Percentiles rank a stretch among this genome's conserved stretches.
Evolutionary conservation across 257 asterid species (phyloP).

Genomic region (Orobanche coerulescens): DNA sequence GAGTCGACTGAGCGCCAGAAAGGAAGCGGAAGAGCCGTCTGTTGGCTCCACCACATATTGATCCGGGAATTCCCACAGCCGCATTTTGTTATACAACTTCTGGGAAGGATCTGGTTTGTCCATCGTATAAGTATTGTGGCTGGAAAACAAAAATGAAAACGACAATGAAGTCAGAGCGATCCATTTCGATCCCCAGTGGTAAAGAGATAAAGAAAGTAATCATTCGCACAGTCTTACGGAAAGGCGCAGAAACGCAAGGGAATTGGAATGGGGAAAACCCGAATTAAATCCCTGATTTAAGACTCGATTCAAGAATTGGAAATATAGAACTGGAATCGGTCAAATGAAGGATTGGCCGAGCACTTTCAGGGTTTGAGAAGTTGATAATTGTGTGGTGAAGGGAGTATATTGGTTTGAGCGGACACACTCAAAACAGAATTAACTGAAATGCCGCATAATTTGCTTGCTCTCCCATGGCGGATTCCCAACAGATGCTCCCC

Average conservation of each 20-base stretch:
- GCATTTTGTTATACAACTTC: slow-evolving; percentile 71
- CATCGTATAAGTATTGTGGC: slow-evolving; percentile 37
- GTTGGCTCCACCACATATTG: slow-evolving; percentile 88
- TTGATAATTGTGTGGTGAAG: slow-evolving; percentile 5
- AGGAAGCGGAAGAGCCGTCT: slow-evolving; percentile 61
- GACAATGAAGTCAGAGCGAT: slow-evolving; percentile 12
- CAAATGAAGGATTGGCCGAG: slow-evolving; percentile 15
- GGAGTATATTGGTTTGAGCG: slow-evolving; percentile 25
- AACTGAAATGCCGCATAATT: slow-evolving; percentile 32
- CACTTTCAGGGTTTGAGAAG: slow-evolving; percentile 20
- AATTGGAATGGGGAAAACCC: slow-evolving; percentile 16
- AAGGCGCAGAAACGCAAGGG: slow-evolving; percentile 16
- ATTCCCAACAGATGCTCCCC: no score
- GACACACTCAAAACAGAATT: slow-evolving; percentile 33
- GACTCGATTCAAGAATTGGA: slow-evolving; percentile 8
- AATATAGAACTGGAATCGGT: slow-evolving; percentile 18
- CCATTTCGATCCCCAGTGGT: slow-evolving; percentile 16
- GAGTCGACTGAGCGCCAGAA: slow-evolving; percentile 56
- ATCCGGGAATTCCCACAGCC: slow-evolving; percentile 92
- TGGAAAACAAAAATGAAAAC: slow-evolving; percentile 9
- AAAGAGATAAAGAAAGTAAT: slow-evolving; percentile 14
- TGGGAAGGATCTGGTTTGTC: slow-evolving; percentile 68
- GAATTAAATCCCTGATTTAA: slow-evolving; percentile 16
- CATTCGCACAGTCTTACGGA: slow-evolving; percentile 18
- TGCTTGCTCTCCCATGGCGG: slow-evolving; percentile 30